Conservation (phyloP, 2,329 filamentous ascomycete genomes). For the Blastomyces gilchristii region DNA sequence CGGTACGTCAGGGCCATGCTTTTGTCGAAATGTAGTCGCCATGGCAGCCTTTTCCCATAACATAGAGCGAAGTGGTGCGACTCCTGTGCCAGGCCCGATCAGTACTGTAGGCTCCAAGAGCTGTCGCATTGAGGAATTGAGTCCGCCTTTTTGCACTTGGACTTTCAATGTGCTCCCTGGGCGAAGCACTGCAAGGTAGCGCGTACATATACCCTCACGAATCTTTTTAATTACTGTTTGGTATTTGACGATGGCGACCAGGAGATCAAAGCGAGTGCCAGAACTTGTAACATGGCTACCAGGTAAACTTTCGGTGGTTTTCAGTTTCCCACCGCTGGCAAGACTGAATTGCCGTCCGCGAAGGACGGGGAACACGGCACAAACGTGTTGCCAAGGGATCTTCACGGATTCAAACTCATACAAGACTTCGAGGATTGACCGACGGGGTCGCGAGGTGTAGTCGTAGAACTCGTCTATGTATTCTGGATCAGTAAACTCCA, state of each 20-base stretch:
- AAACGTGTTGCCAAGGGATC: conserved; percentile 63
- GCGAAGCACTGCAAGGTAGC: conserved; percentile 62
- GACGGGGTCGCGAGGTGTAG: conserved; percentile 81
- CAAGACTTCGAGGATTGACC: conserved; percentile 84
- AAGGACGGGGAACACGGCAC: conserved; percentile 67
- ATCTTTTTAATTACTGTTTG: conserved; percentile 75
- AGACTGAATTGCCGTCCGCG: conserved; percentile 93
- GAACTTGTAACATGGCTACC: conserved; percentile 18
- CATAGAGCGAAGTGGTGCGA: conserved; percentile 73
- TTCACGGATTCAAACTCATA: conserved; percentile 79
- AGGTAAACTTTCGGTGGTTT: conserved; percentile 18
- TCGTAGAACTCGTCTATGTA: conserved; percentile 89
- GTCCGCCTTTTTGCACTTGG: conserved; percentile 44
- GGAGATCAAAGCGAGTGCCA: conserved; percentile 53
- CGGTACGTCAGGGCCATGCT: conserved; percentile 22
- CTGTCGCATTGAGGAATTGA: conserved; percentile 40
- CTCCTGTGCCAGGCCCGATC: conserved; percentile 74
- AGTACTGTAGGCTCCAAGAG: conserved; percentile 55
- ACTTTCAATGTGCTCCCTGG: conserved; percentile 51
- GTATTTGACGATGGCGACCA: conserved; percentile 85
- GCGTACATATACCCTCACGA: conserved; percentile 78
- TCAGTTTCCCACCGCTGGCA: conserved; percentile 56
- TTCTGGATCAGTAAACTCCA: conserved; percentile 70
- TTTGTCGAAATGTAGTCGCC: conserved; percentile 24
- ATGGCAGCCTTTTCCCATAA: conserved; percentile 58